A percentile compares a stretch with the other conserved stretches of the same genome.
Evolutionary conservation across 2,329 filamentous ascomycete genomes (phyloP).

Genomic region (Aspergillus hiratsukae): DNA sequence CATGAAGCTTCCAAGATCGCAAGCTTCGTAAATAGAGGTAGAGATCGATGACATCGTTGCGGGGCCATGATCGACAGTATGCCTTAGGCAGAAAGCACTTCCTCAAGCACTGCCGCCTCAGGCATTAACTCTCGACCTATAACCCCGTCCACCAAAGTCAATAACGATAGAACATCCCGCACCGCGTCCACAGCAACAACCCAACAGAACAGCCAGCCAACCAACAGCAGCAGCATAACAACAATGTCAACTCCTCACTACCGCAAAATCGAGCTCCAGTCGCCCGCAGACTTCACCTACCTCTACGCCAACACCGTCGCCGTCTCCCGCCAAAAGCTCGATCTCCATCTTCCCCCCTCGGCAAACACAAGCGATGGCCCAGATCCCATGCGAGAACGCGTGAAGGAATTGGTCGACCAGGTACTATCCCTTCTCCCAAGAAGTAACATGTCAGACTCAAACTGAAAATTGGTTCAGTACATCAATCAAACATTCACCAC

Average conservation of each 20-base stretch:
- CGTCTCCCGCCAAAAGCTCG: slow-evolving; percentile 45
- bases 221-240: neutral
- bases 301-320: slow-evolving; percentile 44
- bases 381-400: slow-evolving; percentile 43
- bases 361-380: slow-evolving; percentile 34
- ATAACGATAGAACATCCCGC: neutral
- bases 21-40: neutral
- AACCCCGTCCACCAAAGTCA: neutral
- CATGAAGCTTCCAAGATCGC: neutral
- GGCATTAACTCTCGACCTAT: neutral
- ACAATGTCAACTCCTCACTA: slow-evolving; percentile 35
- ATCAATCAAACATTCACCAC: slow-evolving; percentile 42
- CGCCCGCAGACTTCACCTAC: slow-evolving; percentile 46
- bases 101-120: neutral
- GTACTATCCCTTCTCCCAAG: slow-evolving; percentile 16
- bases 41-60: slow-evolving; percentile 20
- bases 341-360: slow-evolving; percentile 45
- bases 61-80: slow-evolving; percentile 9
- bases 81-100: slow-evolving; percentile 11
- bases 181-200: slow-evolving; percentile 4
- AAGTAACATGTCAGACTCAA: neutral
- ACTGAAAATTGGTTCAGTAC: slow-evolving; percentile 22
- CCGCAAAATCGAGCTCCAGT: slow-evolving; percentile 50
- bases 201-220: neutral
- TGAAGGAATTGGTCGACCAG: slow-evolving; percentile 39